Evolutionary conservation across 1,284 basidiomycete species (phyloP), one percentile per base, ranked within the genome.

Genomic region (Caloboletus firmus): DNA sequence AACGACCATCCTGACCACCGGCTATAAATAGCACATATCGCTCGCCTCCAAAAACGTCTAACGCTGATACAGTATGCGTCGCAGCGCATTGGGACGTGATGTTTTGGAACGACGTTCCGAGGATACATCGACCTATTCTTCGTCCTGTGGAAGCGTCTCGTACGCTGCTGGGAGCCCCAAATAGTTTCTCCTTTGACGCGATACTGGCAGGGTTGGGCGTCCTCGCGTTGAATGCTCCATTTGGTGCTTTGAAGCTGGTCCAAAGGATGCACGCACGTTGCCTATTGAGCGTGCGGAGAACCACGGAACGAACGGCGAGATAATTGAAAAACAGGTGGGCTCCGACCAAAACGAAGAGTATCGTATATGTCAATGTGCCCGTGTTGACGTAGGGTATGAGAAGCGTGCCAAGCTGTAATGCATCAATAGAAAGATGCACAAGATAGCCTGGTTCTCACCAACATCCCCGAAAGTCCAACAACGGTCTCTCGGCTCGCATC

Each of bases 401-500:
- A 26, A 81, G 61, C 2, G 80, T 80, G 4, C 85, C 84, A 20
- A 81, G 74, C 85, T 87, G 34, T 24, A n/a, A 13, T 36, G 34
- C 9, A n/a, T 70, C 34, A 58, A 39, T 40, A 9, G 9, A 51
- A 12, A 28, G 18, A 11, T 15, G 18, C 9, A n/a, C 12, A 24
- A 34, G 13, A 44, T 7, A 26, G 5, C 15, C 5, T 2, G 17
- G 1, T n/a, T 63, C 83, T 65, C 54, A 86, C 85, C 66, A 87
- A 61, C 80, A 87, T 84, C 20, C 86, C 86, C 2, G 82, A 61
- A 22, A 88, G 76, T 1, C 82, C 82, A 7, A 88, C 71, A 0
- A 87, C 80, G 0, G 86, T 88, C 65, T 88, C 85, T 60, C 84
- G 84, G 66, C 85, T 87, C 0, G 81, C 77, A 57, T 86, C 84